Evolutionary conservation across 75 land plant genomes (phyloP), one percentile per base, ranked within the genome.

Genomic region (Ceratopteris richardii): DNA sequence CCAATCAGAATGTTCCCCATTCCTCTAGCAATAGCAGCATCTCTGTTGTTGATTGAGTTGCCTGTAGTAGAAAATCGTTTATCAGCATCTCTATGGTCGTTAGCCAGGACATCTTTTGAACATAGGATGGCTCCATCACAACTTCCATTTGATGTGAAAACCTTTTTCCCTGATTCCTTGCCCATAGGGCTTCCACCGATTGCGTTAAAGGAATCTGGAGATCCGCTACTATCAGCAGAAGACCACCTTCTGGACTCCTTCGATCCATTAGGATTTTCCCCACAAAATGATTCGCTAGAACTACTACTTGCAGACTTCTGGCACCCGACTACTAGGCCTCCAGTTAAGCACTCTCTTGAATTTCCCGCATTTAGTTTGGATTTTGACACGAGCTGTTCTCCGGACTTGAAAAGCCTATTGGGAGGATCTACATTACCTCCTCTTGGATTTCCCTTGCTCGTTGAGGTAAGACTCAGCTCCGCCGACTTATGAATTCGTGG

Each of bases 1-100:
- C 48, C 48, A 46, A 20, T 14, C 48, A 46, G 3, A 2, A 52
- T 52, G 14, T 52, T 52, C 3, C 54, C 54, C 54, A 52, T 52
- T 4, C 54, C 54, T 14, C 48, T 4, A 7, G 14, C n/a, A 14
- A 4, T 4, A 2, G 21, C 14, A 46, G 48, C n/a, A 46, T 46
- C 48, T 46, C 14, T 46, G 48, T 46, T n/a, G 14, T 46, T 46
- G 4, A 46, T 2, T 5, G 17, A 5, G 17, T 17, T 46, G 17
- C 4, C 37, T 33, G 37, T 5, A 14, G 42, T 14, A 5, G 21
- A 46, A 20, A 17, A 17, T 17, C 48, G 48, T 20, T 17, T 4
- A n/a, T 33, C 37, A 33, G 37, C 9, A 33, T 9, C 37, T 33
- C 9, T 33, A 3, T 3, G 3, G 3, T 33, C 37, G 9, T 33